A percentile compares a stretch with the other conserved stretches of the same genome.
Conservation (phyloP, 495 filamentous ascomycete genomes). For the Neurospora cerealis region DNA sequence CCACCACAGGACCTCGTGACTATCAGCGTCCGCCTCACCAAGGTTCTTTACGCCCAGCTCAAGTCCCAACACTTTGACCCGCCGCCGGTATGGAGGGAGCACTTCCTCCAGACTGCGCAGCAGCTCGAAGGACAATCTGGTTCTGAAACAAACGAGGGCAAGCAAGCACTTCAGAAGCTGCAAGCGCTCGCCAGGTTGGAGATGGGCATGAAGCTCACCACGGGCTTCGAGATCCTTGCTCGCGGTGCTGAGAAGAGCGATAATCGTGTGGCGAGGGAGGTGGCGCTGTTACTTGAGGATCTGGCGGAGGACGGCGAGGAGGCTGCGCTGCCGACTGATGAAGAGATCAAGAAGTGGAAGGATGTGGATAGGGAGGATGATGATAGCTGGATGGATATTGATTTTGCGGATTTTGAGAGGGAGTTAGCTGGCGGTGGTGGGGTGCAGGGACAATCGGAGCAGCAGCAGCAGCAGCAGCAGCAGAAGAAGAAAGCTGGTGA, state of each 20-base stretch:
- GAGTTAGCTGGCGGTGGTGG: constrained; percentile 46
- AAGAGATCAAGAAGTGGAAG: constrained; percentile 64
- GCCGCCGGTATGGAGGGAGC: constrained; percentile 51
- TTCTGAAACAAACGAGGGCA: background rate
- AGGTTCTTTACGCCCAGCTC: constrained; percentile 82
- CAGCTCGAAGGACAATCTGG: constrained; percentile 2
- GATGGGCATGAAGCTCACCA: constrained; percentile 80
- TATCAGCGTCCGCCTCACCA: constrained; percentile 70
- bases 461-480: background rate
- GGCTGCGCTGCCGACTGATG: constrained; percentile 55
- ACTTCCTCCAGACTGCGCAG: constrained; percentile 17
- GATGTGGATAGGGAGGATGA: constrained; percentile 53
- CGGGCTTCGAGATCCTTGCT: constrained; percentile 85
- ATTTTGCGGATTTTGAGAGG: constrained; percentile 76
- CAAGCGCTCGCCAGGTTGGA: constrained; percentile 44
- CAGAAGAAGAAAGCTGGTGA: background rate
- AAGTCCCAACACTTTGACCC: constrained; percentile 76
- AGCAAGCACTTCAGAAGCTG: constrained; percentile 16
- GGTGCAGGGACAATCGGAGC: constrained; percentile 12
- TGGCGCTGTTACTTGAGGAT: constrained; percentile 65
- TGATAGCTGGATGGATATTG: constrained; percentile 90
- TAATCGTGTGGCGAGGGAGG: constrained; percentile 57
- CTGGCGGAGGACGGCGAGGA: constrained; percentile 43
- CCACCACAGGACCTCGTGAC: constrained; percentile 70
- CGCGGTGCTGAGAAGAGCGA: constrained; percentile 52